Base-by-base conservation (phyloP, 1,284 basidiomycete genomes). In the Neonothopanus nambi region DNA sequence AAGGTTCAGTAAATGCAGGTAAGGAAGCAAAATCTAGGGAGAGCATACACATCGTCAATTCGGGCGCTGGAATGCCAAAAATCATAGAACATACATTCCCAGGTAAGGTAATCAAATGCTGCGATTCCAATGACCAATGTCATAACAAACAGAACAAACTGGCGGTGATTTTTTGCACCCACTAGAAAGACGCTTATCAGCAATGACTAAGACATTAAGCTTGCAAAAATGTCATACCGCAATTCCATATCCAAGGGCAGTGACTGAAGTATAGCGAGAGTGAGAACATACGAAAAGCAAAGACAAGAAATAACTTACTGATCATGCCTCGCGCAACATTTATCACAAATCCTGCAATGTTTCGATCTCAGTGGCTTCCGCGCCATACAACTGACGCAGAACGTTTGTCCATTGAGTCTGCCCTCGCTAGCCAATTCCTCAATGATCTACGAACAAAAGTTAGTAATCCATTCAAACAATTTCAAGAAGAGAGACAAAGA, bases 221-320 rank as follows among this genome's bases (percentile, higher is more conserved):
- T n/a, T n/a, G n/a, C 7, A 30, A 48, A 26, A n/a, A 18, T 13
- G 3, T 74, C 88, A 39, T 66, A 93, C 91, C 86, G 68, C 96
- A 98, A 71, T 98, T 98, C 91, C 94, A 97, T n/a, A 98, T 87
- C 96, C 96, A 99, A 7, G 97, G 97, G 65, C 96, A 98, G 66
- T 98, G 95, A 64, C 92, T 95, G 55, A 13, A 55, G 35, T 43
- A 12, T 36, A 41, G 5, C 13, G 28, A 45, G 47, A 57, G 40
- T 60, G 52, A 42, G 50, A 33, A 11, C 23, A 24, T 5, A 28
- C 35, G 26, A 24, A n/a, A 23, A 12, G 37, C 20, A 15, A 12
- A 35, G 18, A 42, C 18, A 36, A 24, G 46, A 13, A 30, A 20
- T 38, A 15, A 76, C 90, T 69, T 66, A 95, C 92, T 98, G 95